A percentile compares a stretch with the other conserved stretches of the same genome.
Conservation (phyloP, 176 grass and related monocot species). For the Eleusine coracana region DNA sequence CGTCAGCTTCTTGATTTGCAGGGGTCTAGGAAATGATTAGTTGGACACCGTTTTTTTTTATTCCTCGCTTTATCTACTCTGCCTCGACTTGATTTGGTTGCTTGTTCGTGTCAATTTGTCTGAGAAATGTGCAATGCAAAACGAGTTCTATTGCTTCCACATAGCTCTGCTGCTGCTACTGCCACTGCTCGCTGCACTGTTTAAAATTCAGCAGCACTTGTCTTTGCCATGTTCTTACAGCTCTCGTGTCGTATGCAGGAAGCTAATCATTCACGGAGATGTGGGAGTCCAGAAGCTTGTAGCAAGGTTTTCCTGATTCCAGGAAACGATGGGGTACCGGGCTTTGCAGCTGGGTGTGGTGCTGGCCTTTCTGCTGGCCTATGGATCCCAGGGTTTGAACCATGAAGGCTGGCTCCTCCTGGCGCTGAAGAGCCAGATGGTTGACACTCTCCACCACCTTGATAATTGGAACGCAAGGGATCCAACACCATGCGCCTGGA, state of each 20-base stretch:
- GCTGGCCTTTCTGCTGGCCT: slow-evolving; percentile 56
- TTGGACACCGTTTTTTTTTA: neutral
- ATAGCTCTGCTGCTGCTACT: neutral
- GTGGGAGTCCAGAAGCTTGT: slow-evolving; percentile 34
- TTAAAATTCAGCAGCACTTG: slow-evolving; percentile 15
- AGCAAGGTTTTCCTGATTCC: neutral
- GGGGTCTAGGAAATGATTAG: neutral
- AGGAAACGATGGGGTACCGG: slow-evolving; percentile 36
- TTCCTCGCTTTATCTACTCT: neutral
- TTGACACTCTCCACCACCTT: slow-evolving; percentile 68
- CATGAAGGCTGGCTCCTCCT: slow-evolving; percentile 75
- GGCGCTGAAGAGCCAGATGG: slow-evolving; percentile 66
- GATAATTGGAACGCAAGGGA: slow-evolving; percentile 56
- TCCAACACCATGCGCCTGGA: slow-evolving; percentile 76
- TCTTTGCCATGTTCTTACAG: slow-evolving; percentile 18
- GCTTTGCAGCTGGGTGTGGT: slow-evolving; percentile 46
- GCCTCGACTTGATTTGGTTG: slow-evolving; percentile 2
- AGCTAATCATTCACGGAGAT: slow-evolving; percentile 13
- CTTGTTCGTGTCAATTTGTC: slow-evolving; percentile 36
- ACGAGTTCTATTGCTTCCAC: slow-evolving; percentile 26
- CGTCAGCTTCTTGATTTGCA: slow-evolving; percentile 10
- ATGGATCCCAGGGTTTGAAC: slow-evolving; percentile 51
- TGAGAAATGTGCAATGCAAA: slow-evolving; percentile 35
- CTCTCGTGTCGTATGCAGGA: slow-evolving; percentile 37
- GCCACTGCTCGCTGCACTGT: neutral